Evolutionary conservation across 2,329 filamentous ascomycete genomes (phyloP).

Genomic region (Phoma herbarum): DNA sequence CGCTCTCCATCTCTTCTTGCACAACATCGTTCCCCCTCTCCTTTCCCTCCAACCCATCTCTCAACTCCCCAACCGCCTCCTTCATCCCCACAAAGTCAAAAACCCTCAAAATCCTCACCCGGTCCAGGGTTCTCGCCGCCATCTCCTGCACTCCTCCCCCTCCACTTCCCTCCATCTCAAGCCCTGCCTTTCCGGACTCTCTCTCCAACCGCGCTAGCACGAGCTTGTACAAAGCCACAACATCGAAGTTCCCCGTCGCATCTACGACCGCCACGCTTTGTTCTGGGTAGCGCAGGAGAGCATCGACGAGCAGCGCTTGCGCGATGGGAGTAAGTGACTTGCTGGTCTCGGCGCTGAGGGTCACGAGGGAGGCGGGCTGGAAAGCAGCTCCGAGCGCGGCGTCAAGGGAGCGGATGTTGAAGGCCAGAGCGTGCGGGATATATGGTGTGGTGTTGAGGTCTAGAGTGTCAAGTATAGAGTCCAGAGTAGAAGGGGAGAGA

Average conservation of each 20-base stretch:
- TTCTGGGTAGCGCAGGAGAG: constrained; percentile 43
- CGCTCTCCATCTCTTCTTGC: too few relatives aligned
- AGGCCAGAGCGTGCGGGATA: background rate
- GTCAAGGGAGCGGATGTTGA: background rate
- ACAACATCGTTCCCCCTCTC: background rate
- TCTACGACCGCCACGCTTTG: constrained; percentile 57
- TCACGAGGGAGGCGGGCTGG: background rate
- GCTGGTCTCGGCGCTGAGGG: constrained; percentile 7
- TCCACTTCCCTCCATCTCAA: background rate
- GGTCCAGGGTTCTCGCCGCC: constrained; percentile 47
- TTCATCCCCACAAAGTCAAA: constrained; percentile 60
- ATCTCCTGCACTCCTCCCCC: background rate
- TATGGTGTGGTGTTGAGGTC: too few relatives aligned
- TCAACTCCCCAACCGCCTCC: constrained; percentile 57
- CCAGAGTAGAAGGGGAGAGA: background rate
- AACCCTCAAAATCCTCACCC: constrained; percentile 59
- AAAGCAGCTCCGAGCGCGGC: background rate
- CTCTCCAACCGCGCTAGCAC: constrained; percentile 1
- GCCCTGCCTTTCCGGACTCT: background rate
- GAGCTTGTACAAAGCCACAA: constrained; percentile 45
- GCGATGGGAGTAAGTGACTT: background rate
- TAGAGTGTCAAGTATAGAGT: background rate
- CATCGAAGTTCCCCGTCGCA: constrained; percentile 57
- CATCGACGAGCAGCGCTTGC: constrained; percentile 50
- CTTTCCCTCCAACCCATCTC: constrained; percentile 44